These are phyloP conservation scores for Cicer arietinum DNA, from an alignment of 306 rosid species.

Conservation along the genomic window DNA sequence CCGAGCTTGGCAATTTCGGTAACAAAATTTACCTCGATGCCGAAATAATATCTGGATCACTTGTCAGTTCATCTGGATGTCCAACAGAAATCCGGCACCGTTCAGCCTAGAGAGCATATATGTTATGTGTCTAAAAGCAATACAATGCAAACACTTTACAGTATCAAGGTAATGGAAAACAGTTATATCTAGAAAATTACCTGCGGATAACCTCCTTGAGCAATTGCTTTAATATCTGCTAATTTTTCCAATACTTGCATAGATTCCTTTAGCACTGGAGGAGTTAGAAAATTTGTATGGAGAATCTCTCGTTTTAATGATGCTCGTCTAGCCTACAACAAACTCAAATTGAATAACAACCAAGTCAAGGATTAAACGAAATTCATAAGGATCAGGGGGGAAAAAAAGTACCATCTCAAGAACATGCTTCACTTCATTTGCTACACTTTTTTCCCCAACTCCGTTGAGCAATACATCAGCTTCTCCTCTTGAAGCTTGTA, in stretches of 20 bases:
- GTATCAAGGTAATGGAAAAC: slow-evolving; percentile 10
- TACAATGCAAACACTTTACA: slow-evolving; percentile 13
- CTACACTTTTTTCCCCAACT: slow-evolving; percentile 67
- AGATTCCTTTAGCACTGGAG: slow-evolving; percentile 87
- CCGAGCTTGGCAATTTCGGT: slow-evolving; percentile 15
- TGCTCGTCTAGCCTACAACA: slow-evolving; percentile 77
- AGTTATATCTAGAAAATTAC: slow-evolving; percentile 48
- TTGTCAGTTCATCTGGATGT: slow-evolving; percentile 72
- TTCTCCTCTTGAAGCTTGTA: slow-evolving; percentile 81
- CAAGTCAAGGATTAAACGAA: slow-evolving; percentile 18
- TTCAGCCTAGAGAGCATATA: slow-evolving; percentile 69
- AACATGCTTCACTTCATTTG: slow-evolving; percentile 82
- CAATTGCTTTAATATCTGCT: slow-evolving; percentile 75
- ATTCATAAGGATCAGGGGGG: slow-evolving; percentile 27
- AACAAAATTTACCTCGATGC: slow-evolving; percentile 71
- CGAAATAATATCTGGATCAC: slow-evolving; percentile 83
- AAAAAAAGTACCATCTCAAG: slow-evolving; percentile 74
- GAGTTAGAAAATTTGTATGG: slow-evolving; percentile 86
- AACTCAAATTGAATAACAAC: slow-evolving; percentile 23
- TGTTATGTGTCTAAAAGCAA: slow-evolving; percentile 30
- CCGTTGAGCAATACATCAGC: slow-evolving; percentile 66
- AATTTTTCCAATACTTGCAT: slow-evolving; percentile 73
- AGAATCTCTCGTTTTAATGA: slow-evolving; percentile 75
- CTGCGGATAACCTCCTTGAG: slow-evolving; percentile 97
- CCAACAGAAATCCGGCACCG: slow-evolving; percentile 93